These are phyloP conservation scores for Trichoderma polysporum DNA, from an alignment of 2,329 filamentous ascomycete genomes.

Conservation along the genomic window DNA sequence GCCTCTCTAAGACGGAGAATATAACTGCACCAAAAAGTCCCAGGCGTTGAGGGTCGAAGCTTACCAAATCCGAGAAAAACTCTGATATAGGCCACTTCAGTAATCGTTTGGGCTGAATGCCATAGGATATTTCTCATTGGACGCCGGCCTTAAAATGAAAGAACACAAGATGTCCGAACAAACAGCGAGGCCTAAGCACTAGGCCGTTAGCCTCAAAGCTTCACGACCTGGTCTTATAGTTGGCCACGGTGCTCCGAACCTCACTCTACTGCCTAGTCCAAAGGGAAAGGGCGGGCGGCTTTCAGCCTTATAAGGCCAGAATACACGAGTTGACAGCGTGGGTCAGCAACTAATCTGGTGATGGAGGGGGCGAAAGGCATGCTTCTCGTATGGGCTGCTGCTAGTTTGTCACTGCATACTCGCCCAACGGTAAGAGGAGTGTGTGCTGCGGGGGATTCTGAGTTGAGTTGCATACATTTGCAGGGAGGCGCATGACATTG, in stretches of 20 bases:
- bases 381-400: not conserved
- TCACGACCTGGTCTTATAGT: not conserved
- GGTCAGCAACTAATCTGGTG: not conserved
- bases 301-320: conserved; percentile 18
- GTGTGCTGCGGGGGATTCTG: not conserved
- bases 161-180: not conserved
- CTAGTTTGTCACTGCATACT: not conserved
- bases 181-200: conserved; percentile 10
- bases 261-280: not conserved
- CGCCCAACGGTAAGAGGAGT: not conserved
- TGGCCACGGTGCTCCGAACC: not conserved
- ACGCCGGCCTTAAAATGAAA: not conserved
- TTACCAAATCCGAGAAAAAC: not conserved
- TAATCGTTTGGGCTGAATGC: conserved; percentile 1
- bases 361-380: not conserved
- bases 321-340: not conserved
- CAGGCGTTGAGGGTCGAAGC: not conserved
- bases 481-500: not conserved
- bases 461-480: not conserved
- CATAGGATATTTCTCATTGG: not conserved
- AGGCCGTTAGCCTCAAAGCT: conserved; percentile 8
- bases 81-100: not conserved
- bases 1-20: too few species aligned
- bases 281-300: conserved; percentile 1
- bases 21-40: too few species aligned